A percentile compares a stretch with the other conserved stretches of the same genome.
Evolutionary conservation across 768 basidiomycete genomes (phyloP).

Genomic region (Naganishia randhawae): DNA sequence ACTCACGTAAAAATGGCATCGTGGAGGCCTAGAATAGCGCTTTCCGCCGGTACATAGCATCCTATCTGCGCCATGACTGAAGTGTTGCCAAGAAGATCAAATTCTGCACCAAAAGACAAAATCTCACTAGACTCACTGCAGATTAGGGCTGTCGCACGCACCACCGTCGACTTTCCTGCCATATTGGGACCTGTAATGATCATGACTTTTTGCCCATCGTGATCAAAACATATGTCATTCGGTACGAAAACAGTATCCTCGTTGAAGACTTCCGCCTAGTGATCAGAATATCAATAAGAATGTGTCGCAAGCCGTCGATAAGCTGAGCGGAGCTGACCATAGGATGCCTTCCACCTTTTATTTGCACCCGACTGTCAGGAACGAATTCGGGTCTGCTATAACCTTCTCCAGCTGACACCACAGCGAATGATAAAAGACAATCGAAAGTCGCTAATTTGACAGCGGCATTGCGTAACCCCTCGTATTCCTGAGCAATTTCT

Average conservation of each 20-base stretch:
- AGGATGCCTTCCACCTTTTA: constrained; percentile 82
- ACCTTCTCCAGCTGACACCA: constrained; percentile 68
- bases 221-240: constrained; percentile 69
- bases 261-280: constrained; percentile 63
- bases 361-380: constrained; percentile 62
- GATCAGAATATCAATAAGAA: background rate
- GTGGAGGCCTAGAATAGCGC: constrained; percentile 70
- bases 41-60: constrained; percentile 73
- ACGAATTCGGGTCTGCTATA: constrained; percentile 76
- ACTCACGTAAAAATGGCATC: constrained; percentile 71
- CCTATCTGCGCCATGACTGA: constrained; percentile 76
- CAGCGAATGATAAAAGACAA: constrained; percentile 78
- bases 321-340: constrained; percentile 56
- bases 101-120: constrained; percentile 54
- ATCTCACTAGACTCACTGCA: constrained; percentile 1
- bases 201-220: constrained; percentile 46
- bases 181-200: constrained; percentile 55
- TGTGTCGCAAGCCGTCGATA: background rate
- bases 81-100: constrained; percentile 29
- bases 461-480: constrained; percentile 66
- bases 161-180: constrained; percentile 44
- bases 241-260: constrained; percentile 67
- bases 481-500: constrained; percentile 71
- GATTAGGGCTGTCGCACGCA: constrained; percentile 9
- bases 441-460: constrained; percentile 76